Conservation (phyloP, 495 filamentous ascomycete species). For the Trypethelium eluteriae region DNA sequence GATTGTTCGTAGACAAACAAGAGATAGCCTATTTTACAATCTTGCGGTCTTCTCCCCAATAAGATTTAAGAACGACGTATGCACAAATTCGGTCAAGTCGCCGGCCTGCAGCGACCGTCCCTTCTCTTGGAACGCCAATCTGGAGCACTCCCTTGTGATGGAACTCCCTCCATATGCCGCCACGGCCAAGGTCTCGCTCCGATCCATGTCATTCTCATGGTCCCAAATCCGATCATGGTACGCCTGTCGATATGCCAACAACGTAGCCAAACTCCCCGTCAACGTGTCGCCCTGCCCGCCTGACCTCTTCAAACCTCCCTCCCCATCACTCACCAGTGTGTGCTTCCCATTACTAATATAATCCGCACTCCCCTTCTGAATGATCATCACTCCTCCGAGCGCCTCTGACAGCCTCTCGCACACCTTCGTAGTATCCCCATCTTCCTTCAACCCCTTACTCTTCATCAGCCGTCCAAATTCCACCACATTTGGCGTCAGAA, state of each 20-base stretch:
- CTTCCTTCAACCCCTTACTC: constrained; percentile 54
- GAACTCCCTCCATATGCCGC: constrained; percentile 80
- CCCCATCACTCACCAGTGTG: constrained; percentile 63
- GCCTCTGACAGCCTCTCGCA: constrained; percentile 68
- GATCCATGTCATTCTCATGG: constrained; percentile 48
- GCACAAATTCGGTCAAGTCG: constrained; percentile 87
- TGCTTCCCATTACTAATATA: constrained; percentile 73
- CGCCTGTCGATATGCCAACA: constrained; percentile 78
- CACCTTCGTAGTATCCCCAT: constrained; percentile 44
- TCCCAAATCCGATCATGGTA: constrained; percentile 84
- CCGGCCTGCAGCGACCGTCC: constrained; percentile 88
- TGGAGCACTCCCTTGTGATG: constrained; percentile 85
- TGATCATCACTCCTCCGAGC: constrained; percentile 79
- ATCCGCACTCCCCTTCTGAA: constrained; percentile 85
- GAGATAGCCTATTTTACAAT: not conserved
- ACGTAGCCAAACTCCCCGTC: constrained; percentile 79
- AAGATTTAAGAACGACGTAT: constrained; percentile 69
- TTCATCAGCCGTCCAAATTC: constrained; percentile 82
- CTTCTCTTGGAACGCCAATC: constrained; percentile 76
- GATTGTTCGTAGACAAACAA: not conserved
- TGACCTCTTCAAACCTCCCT: constrained; percentile 79
- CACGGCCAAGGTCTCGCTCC: constrained; percentile 62
- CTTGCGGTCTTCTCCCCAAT: constrained; percentile 48
- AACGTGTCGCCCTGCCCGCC: constrained; percentile 95
- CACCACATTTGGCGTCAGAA: constrained; percentile 89